Base-by-base conservation (phyloP, 768 basidiomycete species). In the Lyophyllum decastes region DNA sequence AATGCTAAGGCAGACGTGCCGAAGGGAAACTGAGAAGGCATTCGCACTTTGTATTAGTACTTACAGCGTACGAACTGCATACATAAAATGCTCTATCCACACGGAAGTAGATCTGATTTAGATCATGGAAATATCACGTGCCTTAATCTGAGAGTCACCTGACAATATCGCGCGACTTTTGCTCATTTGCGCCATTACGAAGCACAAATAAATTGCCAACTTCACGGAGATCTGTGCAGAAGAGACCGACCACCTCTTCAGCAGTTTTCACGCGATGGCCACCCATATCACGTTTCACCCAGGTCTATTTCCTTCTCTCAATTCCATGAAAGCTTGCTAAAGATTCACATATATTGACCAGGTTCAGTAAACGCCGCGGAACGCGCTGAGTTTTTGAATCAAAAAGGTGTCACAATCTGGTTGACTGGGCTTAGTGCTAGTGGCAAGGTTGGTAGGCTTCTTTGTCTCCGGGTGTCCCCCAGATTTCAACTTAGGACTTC, bases 381-480 rank as follows among this genome's bases (percentile, higher is more conserved):
- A 75, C 89, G 96, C 57, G 72, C 77, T 19, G 66, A 77, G 24
- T 72, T 92, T 14, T 78, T 95, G 17, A 75, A 81, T 19, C 96
- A 98, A 70, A 88, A 82, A 61, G 96, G 96, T 21, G 83, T 89
- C 4, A 98, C 96, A 0, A 84, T 98, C 70, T 99, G 97, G 97
- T 75, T 99, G 58, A 99, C 97, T 7, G 97, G 97, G 6, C 84
- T 98, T 17, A 95, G 93, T 66, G 95, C 91, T 7, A 94, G 92
- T 69, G 95, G 95, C 50, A 98, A 97, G 85, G 95, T 93, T 52
- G 76, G 52, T 11, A 38, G 24, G 50, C 12, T 43, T 49, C 16
- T 1, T 21, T 35, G 38, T 19, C 38, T 14, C 26, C 46, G 16
- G 17, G 10, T 51, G 30, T n/a, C n/a, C n/a, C 55, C 27, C 30